Conservation (phyloP, 352 stramenopile species). For the Phytophthora nicotianae region DNA sequence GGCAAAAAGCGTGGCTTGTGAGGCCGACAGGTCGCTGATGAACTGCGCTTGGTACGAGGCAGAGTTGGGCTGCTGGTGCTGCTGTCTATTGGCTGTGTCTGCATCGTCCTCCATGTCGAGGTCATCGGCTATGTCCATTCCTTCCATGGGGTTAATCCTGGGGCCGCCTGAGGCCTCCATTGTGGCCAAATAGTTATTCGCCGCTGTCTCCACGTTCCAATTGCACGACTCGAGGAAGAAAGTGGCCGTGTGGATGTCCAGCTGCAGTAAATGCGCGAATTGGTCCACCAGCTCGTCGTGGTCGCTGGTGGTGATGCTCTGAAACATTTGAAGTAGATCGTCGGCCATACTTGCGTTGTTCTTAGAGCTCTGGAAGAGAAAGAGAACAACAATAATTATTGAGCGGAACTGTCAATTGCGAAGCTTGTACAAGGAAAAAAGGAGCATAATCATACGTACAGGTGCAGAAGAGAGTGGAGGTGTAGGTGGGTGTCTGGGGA, state of each 20-base stretch:
- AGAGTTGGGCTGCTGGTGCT: conserved; percentile 32
- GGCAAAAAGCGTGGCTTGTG: conserved; percentile 59
- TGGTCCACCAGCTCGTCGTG: conserved; percentile 87
- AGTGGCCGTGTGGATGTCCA: conserved; percentile 67
- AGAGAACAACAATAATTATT: conserved; percentile 1
- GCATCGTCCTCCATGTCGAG: conserved; percentile 64
- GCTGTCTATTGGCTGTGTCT: conserved; percentile 14
- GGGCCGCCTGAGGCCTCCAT: conserved; percentile 46
- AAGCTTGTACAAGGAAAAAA: background rate
- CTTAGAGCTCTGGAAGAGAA: background rate
- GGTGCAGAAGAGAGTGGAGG: conserved; percentile 8
- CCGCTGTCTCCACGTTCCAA: conserved; percentile 88
- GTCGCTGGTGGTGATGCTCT: conserved; percentile 87
- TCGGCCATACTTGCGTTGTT: conserved; percentile 58
- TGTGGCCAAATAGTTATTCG: conserved; percentile 81
- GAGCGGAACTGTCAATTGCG: background rate
- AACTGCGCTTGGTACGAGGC: conserved; percentile 58
- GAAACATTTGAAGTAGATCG: conserved; percentile 87
- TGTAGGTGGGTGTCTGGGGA: background rate
- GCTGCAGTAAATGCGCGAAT: conserved; percentile 77
- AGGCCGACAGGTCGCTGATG: conserved; percentile 67
- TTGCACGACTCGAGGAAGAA: conserved; percentile 91
- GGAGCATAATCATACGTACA: background rate
- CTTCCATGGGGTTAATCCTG: conserved; percentile 26
- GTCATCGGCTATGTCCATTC: conserved; percentile 41